Conservation (phyloP, 805 yeast species). For the Myxozyma vanderwaltii region DNA sequence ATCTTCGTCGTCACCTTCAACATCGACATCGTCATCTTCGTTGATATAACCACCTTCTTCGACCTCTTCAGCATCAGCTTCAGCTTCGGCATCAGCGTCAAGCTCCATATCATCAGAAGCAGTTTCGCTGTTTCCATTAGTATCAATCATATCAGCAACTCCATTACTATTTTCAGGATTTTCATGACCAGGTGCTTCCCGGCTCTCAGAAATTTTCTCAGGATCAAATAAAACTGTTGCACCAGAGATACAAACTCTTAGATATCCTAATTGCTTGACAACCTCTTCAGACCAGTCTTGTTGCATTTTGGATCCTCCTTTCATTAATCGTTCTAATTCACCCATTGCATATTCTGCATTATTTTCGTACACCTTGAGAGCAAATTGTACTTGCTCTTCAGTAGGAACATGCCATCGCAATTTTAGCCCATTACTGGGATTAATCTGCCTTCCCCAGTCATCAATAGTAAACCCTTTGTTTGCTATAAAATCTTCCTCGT, state of each 20-base stretch:
- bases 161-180: neutral
- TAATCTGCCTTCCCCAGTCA: conserved; percentile 47
- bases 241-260: conserved; percentile 69
- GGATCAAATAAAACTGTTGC: conserved; percentile 74
- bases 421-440: conserved; percentile 40
- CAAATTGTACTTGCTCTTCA: conserved; percentile 56
- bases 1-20: conserved; percentile 7
- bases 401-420: conserved; percentile 80
- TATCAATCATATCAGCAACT: conserved; percentile 26
- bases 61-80: conserved; percentile 10
- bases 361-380: conserved; percentile 58
- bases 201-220: conserved; percentile 39
- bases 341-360: conserved; percentile 44
- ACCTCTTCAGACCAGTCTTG: conserved; percentile 52
- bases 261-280: conserved; percentile 55
- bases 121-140: neutral
- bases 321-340: conserved; percentile 44
- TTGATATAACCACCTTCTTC: conserved; percentile 33
- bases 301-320: conserved; percentile 26
- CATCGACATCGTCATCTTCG: conserved; percentile 36
- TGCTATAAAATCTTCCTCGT: conserved; percentile 12
- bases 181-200: neutral
- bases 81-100: conserved; percentile 20
- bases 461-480: conserved; percentile 39
- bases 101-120: conserved; percentile 36